phyloP scores from a whole-genome alignment of 1,139 yeast genomes.

The Pichia sp. region DNA sequence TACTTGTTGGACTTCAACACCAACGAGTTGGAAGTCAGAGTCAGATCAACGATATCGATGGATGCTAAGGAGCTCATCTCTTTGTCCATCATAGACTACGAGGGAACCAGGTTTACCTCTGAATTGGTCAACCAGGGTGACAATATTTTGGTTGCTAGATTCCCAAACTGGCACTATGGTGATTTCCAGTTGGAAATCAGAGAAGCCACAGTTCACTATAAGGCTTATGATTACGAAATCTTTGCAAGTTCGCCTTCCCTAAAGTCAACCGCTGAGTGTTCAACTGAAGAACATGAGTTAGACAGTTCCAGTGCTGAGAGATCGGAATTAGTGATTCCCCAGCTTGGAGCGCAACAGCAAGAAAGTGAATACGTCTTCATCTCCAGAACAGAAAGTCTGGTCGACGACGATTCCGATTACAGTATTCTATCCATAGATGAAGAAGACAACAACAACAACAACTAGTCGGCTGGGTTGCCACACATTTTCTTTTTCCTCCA shows the following conservation, averaged over 20 bases:
- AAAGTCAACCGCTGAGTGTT: not conserved
- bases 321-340: constrained; percentile 4
- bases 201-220: constrained; percentile 8
- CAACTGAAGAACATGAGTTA: not conserved
- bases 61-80: constrained; percentile 4
- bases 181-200: not conserved
- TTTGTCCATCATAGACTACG: constrained; percentile 3
- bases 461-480: not conserved
- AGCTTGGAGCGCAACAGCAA: not conserved
- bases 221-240: constrained; percentile 2
- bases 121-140: constrained; percentile 6
- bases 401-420: constrained; percentile 10
- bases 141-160: constrained; percentile 3
- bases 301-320: not conserved
- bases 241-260: not conserved
- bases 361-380: constrained; percentile 11
- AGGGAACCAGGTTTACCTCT: constrained; percentile 6
- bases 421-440: constrained; percentile 12
- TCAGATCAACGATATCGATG: constrained; percentile 1
- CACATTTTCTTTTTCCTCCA: not conserved
- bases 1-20: constrained; percentile 3
- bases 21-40: constrained; percentile 9
- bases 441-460: not conserved
- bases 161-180: constrained; percentile 7
- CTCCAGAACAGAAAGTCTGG: constrained; percentile 6